Percentiles rank a stretch among this genome's conserved stretches.
phyloP scores from a whole-genome alignment of 2,329 filamentous ascomycete genomes.

The Epichloe baconii region DNA sequence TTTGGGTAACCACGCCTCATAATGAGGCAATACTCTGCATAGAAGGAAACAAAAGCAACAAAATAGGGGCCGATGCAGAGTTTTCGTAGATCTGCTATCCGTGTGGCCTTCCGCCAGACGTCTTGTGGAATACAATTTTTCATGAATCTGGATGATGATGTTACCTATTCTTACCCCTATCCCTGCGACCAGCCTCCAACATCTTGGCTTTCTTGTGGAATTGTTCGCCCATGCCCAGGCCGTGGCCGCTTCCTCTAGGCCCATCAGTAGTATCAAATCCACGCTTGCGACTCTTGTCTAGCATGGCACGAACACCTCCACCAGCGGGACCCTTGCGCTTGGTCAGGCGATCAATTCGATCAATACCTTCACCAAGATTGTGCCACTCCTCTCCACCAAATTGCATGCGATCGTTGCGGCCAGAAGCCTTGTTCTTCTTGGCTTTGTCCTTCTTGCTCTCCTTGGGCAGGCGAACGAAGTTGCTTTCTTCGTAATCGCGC shows the following conservation, averaged over 20 bases:
- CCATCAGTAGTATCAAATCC: conserved; percentile 55
- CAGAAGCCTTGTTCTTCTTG: conserved; percentile 44
- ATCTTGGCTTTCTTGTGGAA: conserved; percentile 58
- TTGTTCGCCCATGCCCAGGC: conserved; percentile 55
- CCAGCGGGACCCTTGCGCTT: conserved; percentile 47
- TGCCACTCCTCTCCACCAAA: conserved; percentile 90
- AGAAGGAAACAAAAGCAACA: too few relatives aligned
- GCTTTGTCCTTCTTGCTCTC: conserved; percentile 76
- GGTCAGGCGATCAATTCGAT: conserved; percentile 76
- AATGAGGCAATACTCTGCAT: too few relatives aligned
- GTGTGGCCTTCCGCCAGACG: background rate
- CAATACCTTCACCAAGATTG: conserved; percentile 69
- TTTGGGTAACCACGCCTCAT: too few relatives aligned
- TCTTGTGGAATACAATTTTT: background rate
- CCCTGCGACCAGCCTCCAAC: conserved; percentile 32
- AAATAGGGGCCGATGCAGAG: too few relatives aligned
- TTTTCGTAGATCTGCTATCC: too few relatives aligned
- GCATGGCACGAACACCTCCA: conserved; percentile 43
- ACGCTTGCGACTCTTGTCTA: conserved; percentile 82
- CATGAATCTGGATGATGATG: background rate
- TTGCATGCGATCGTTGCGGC: conserved; percentile 44
- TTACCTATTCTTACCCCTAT: conserved; percentile 29
- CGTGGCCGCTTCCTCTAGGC: conserved; percentile 47
- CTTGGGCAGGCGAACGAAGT: conserved; percentile 77
- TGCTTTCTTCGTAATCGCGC: conserved; percentile 78